phyloP scores from a whole-genome alignment of 2,329 filamentous ascomycete species.

The Xylaria sp. region DNA sequence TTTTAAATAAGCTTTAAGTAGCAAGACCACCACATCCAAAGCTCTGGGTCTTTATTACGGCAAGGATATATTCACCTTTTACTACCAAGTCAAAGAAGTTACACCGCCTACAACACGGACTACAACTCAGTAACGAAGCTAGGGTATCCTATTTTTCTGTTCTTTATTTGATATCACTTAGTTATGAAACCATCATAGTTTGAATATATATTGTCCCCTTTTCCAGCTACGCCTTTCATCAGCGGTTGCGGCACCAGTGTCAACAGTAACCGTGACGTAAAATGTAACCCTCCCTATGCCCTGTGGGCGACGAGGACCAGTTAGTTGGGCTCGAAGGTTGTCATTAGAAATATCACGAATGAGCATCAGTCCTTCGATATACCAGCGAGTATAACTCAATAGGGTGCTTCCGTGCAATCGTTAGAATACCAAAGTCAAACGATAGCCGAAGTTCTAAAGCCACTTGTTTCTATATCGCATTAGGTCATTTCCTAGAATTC shows the following conservation, averaged over 20 bases:
- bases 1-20: neutral
- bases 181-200: neutral
- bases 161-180: neutral
- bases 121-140: neutral
- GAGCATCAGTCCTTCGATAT: neutral
- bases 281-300: neutral
- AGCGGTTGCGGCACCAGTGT: neutral
- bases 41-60: neutral
- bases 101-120: neutral
- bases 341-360: neutral
- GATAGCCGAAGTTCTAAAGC: neutral
- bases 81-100: neutral
- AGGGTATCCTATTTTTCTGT: neutral
- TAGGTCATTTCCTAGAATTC: neutral
- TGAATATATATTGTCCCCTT: neutral
- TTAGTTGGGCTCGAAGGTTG: neutral
- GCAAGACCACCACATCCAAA: neutral
- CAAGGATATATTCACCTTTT: neutral
- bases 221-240: neutral
- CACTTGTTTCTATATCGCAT: neutral
- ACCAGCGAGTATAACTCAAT: neutral
- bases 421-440: neutral
- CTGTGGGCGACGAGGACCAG: neutral
- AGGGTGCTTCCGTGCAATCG: neutral
- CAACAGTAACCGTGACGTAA: neutral